Evolutionary conservation across 2,329 filamentous ascomycete species (phyloP).

Genomic region (Pseudocercospora ulei): DNA sequence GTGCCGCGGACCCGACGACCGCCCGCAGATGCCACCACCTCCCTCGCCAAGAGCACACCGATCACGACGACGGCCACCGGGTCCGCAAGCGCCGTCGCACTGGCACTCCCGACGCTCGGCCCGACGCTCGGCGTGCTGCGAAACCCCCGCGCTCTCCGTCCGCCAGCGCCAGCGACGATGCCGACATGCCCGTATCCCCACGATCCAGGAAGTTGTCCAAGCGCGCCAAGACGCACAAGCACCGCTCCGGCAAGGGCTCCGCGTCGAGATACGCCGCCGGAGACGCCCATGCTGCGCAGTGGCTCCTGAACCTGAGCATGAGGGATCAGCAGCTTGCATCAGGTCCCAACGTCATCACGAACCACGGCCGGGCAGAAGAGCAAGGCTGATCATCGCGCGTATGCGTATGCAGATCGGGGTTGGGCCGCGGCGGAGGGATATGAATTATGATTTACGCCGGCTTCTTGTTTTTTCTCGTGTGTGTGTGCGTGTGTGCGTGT

Average conservation of each 20-base stretch:
- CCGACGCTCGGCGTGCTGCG: constrained; percentile 10
- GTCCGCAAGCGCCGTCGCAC: constrained; percentile 16
- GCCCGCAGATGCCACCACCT: neutral
- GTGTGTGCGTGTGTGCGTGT: too few relatives aligned
- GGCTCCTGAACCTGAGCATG: constrained; percentile 23
- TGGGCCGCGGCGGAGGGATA: neutral
- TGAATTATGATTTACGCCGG: neutral
- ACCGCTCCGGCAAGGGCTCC: neutral
- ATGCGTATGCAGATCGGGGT: constrained; percentile 5
- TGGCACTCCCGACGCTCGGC: neutral
- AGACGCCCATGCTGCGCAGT: constrained; percentile 25
- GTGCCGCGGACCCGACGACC: constrained; percentile 11
- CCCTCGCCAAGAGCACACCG: neutral
- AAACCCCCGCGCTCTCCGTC: constrained; percentile 7
- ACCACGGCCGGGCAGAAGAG: constrained; percentile 16
- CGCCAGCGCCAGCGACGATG: constrained; percentile 21
- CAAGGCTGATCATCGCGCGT: constrained; percentile 8
- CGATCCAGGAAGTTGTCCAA: constrained; percentile 8
- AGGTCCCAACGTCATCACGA: constrained; percentile 8
- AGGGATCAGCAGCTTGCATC: constrained; percentile 22
- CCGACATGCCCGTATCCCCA: constrained; percentile 15
- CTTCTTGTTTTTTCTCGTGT: too few relatives aligned
- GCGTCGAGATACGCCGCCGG: constrained; percentile 18
- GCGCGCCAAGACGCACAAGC: constrained; percentile 1
- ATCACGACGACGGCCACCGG: neutral